Evolutionary conservation across 2,329 filamentous ascomycete genomes (phyloP).

Genomic region (Pyrenochaeta sp.): DNA sequence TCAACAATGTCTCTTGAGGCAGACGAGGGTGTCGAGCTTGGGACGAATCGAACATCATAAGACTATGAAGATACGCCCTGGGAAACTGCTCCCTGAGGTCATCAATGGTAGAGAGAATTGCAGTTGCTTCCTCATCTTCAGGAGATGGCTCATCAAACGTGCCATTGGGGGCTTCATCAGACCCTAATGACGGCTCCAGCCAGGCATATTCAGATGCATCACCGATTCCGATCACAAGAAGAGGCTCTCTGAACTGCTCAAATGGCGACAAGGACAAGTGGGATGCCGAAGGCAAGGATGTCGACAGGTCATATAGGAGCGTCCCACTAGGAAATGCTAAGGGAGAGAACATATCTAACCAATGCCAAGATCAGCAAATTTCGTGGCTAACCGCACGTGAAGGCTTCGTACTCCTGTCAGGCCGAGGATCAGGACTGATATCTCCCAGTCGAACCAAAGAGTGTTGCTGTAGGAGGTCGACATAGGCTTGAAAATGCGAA

Average conservation of each 20-base stretch:
- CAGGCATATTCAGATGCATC: constrained; percentile 73
- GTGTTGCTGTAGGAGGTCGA: constrained; percentile 78
- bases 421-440: constrained; percentile 82
- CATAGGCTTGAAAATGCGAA: constrained; percentile 79
- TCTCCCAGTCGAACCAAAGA: constrained; percentile 85
- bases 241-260: constrained; percentile 85
- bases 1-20: constrained; percentile 71
- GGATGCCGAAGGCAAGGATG: constrained; percentile 78
- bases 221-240: constrained; percentile 83
- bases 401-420: constrained; percentile 77
- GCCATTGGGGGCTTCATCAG: constrained; percentile 13
- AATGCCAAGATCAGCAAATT: constrained; percentile 42
- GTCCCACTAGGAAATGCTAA: constrained; percentile 84
- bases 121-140: constrained; percentile 42
- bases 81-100: constrained; percentile 76
- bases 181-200: constrained; percentile 54
- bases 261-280: constrained; percentile 85
- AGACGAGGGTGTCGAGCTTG: constrained; percentile 50
- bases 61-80: constrained; percentile 77
- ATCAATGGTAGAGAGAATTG: constrained; percentile 70
- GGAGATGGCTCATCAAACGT: constrained; percentile 18
- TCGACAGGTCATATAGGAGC: constrained; percentile 87
- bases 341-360: constrained; percentile 89
- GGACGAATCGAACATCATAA: constrained; percentile 79
- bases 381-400: constrained; percentile 23